These are phyloP conservation scores for Colletotrichum sp. DNA, from an alignment of 2,329 filamentous ascomycete genomes.

Conservation along the genomic window DNA sequence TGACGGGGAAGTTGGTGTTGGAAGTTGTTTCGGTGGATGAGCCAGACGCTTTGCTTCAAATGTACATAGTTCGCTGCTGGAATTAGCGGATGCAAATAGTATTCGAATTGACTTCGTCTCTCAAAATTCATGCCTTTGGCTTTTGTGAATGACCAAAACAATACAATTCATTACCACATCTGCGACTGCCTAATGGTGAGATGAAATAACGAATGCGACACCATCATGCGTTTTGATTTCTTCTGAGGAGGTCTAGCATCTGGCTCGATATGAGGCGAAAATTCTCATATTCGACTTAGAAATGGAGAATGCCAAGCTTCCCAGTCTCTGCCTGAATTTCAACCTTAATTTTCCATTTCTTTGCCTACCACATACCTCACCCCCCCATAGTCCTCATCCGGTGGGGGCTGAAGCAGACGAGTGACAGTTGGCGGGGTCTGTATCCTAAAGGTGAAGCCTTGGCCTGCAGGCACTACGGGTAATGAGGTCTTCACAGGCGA, in stretches of 20 bases:
- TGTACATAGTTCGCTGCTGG: constrained; percentile 12
- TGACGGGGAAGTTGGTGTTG: background rate
- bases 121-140: background rate
- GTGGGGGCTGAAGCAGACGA: background rate
- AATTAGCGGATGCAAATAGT: background rate
- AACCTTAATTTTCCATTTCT: background rate
- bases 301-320: background rate
- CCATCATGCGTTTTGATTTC: background rate
- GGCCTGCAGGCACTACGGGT: background rate
- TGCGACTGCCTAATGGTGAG: background rate
- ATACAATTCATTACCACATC: background rate
- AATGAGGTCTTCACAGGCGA: background rate
- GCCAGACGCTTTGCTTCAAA: background rate
- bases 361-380: background rate
- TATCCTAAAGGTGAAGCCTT: background rate
- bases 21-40: background rate
- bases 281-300: background rate
- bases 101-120: background rate
- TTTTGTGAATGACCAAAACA: background rate
- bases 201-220: background rate
- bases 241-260: background rate
- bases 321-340: background rate
- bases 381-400: no score
- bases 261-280: background rate
- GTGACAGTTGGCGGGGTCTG: background rate